Conservation (phyloP, 1,284 basidiomycete genomes). For the Tranzscheliella williamsii region DNA sequence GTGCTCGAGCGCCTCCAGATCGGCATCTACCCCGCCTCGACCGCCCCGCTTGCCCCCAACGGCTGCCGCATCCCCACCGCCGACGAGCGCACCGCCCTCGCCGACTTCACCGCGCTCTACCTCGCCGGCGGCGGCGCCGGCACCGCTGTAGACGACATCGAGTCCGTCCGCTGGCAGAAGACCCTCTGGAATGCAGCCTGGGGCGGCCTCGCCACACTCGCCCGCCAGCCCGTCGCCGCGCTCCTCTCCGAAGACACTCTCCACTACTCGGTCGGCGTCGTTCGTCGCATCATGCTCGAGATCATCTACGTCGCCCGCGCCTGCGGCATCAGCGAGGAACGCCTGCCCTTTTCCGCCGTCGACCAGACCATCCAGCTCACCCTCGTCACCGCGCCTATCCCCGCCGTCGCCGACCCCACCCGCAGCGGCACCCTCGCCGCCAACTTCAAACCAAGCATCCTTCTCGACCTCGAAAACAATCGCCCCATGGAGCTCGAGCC, state of each 20-base stretch:
- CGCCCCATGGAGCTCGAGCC: constrained; percentile 54
- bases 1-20: constrained; percentile 59
- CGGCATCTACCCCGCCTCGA: constrained; percentile 53
- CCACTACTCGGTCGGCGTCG: constrained; percentile 60
- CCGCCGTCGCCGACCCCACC: not conserved
- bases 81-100: constrained; percentile 54
- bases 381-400: constrained; percentile 6
- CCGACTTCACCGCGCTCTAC: constrained; percentile 60
- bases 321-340: constrained; percentile 38
- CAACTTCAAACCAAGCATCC: constrained; percentile 52
- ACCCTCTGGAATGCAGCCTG: constrained; percentile 55
- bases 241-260: constrained; percentile 58
- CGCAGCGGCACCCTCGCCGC: constrained; percentile 8
- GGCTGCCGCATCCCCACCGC: not conserved
- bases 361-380: constrained; percentile 47
- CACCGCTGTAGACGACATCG: constrained; percentile 63
- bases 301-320: constrained; percentile 62
- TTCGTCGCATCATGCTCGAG: constrained; percentile 62
- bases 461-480: constrained; percentile 50
- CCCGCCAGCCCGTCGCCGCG: constrained; percentile 62
- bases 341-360: constrained; percentile 32
- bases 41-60: not conserved
- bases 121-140: constrained; percentile 61
- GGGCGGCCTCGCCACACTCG: constrained; percentile 62
- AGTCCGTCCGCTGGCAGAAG: constrained; percentile 65